These are phyloP conservation scores for Nitzschia sp. DNA, from an alignment of 108 stramenopile species.

Conservation along the genomic window DNA sequence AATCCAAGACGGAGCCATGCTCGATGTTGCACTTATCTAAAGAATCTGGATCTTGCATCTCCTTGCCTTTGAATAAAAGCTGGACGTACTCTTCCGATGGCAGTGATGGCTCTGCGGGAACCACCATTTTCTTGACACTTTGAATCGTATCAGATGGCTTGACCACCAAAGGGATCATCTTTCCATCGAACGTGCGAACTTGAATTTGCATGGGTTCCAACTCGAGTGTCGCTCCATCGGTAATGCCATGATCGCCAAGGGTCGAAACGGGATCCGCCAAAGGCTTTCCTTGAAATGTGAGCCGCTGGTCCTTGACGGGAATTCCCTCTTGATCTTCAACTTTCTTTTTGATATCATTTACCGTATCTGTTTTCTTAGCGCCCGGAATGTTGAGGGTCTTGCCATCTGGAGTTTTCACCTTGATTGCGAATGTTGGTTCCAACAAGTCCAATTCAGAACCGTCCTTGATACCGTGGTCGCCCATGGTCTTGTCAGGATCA, in stretches of 20 bases:
- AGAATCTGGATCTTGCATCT: constrained; percentile 1
- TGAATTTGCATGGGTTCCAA: constrained; percentile 29
- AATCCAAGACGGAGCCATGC: constrained; percentile 7
- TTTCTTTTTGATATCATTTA: constrained; percentile 28
- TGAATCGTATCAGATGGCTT: constrained; percentile 15
- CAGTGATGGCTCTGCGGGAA: background rate
- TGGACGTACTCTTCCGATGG: background rate
- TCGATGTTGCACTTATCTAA: constrained; percentile 16
- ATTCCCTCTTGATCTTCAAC: constrained; percentile 16
- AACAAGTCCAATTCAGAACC: constrained; percentile 10
- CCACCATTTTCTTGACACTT: constrained; percentile 19
- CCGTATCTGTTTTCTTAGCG: constrained; percentile 8
- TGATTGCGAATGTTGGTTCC: background rate
- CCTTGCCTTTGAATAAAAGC: constrained; percentile 7
- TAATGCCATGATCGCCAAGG: constrained; percentile 13
- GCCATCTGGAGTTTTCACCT: background rate
- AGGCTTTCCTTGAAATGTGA: constrained; percentile 62
- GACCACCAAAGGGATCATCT: constrained; percentile 10
- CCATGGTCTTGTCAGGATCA: background rate
- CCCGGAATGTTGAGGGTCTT: background rate
- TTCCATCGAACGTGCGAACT: constrained; percentile 10
- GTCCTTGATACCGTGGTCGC: constrained; percentile 2
- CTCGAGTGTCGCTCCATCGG: constrained; percentile 8
- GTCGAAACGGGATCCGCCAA: constrained; percentile 10
- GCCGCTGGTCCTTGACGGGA: constrained; percentile 39